Base-by-base conservation (phyloP, 768 basidiomycete genomes). In the Cystobasidium ongulense region DNA sequence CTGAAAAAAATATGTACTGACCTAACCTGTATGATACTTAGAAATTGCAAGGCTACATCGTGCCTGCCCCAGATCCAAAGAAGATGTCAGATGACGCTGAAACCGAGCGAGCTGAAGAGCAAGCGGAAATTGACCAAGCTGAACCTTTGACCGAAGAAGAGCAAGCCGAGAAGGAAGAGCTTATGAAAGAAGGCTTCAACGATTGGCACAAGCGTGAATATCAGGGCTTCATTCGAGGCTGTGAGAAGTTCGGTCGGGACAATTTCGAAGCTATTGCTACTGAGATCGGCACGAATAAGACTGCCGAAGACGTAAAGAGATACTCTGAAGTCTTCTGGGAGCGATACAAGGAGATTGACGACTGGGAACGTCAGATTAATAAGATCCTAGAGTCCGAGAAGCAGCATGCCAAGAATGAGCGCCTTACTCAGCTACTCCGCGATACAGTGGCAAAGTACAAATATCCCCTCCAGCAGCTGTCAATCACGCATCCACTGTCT, bases 401-500 rank as follows among this genome's bases (percentile, higher is more conserved):
- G 1, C 92, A 92, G 79, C 90, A 93, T 36, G 89, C 77, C 23
- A 80, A 88, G 80, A 87, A 90, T 3, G 89, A 89, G 66, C 89
- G 90, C 77, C 86, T 90, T 18, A 88, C 90, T 76, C 84, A 86
- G 36, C 86, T 94, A 8, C 86, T 98, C 35, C 83, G 87, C 64
- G 86, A 87, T 79, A 97, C 97, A 81, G 90, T 98, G 78, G 83
- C 83, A 25, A 89, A 89, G 0, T 89, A 91, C 73, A 84, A 86
- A 43, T 92, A 89, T 81, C 96, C 96, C 0, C 92, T 98, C 88
- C 95, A 98, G 80, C 94, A 96, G 81, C 87, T 99, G 61, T 90
- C 95, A 81, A 87, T 98, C 65, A 90, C 90, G 81, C 97, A 98
- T 78, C 92, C 77, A n/a, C 29, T 73, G 23, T 17, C 54, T 36